phyloP scores from a whole-genome alignment of 768 basidiomycete genomes.

The Cystobasidium ongulense region DNA sequence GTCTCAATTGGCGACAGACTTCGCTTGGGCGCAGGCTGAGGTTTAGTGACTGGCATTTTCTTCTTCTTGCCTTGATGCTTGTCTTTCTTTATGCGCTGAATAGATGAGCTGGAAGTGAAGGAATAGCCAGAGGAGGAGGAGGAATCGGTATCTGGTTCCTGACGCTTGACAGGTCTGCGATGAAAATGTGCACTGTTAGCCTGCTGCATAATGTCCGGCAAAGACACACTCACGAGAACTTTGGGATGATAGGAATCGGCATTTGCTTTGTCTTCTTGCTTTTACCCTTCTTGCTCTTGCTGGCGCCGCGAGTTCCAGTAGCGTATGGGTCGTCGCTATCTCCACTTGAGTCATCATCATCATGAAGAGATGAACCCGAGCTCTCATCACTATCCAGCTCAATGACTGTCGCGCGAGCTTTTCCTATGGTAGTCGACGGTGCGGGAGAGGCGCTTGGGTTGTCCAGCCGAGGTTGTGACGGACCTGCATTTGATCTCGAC shows the following conservation, averaged over 20 bases:
- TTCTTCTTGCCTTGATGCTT: not conserved
- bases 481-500: not conserved
- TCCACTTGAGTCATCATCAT: not conserved
- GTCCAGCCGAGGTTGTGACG: not conserved
- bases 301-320: not conserved
- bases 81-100: not conserved
- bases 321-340: not conserved
- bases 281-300: not conserved
- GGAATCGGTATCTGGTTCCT: not conserved
- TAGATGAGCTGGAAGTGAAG: not conserved
- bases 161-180: conserved; percentile 4
- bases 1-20: not conserved
- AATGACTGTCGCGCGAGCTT: not conserved
- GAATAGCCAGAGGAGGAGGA: conserved; percentile 7
- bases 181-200: not conserved
- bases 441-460: not conserved
- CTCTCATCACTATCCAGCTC: not conserved
- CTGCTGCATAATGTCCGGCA: not conserved
- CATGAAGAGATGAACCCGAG: not conserved
- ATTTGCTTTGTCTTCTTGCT: conserved; percentile 3
- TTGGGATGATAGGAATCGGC: not conserved
- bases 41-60: not conserved
- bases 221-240: not conserved
- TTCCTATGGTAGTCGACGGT: not conserved
- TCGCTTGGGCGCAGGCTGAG: not conserved